A percentile compares a stretch with the other conserved stretches of the same genome.
These are phyloP conservation scores for Bryum argenteum DNA, from an alignment of 225 moss, liverwort and hornwort genomes.

Conservation along the genomic window DNA sequence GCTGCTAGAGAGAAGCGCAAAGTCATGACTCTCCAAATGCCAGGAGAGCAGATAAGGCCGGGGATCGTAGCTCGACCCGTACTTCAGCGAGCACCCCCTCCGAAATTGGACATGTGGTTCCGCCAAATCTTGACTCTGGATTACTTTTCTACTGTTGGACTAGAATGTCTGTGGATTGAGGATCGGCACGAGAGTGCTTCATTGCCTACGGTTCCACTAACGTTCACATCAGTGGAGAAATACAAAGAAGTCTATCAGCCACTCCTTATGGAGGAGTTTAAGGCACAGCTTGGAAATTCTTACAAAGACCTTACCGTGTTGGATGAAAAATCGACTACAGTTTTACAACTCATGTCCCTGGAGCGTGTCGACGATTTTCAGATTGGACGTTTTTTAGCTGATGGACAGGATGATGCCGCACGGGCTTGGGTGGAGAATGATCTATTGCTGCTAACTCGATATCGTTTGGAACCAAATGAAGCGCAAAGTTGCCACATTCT, in stretches of 20 bases:
- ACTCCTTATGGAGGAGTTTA: conserved; percentile 91
- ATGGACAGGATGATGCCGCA: conserved; percentile 80
- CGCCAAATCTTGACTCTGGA: conserved; percentile 76
- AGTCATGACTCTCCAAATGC: conserved; percentile 82
- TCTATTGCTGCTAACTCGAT: conserved; percentile 74
- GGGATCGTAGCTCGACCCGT: conserved; percentile 34
- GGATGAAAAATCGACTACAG: conserved; percentile 68
- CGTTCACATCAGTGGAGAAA: conserved; percentile 68
- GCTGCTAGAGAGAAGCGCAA: conserved; percentile 55
- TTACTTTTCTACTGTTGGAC: conserved; percentile 68
- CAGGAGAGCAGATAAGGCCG: conserved; percentile 64
- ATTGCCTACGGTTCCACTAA: conserved; percentile 68
- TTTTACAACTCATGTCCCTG: conserved; percentile 80
- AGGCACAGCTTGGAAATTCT: conserved; percentile 76
- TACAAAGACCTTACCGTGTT: conserved; percentile 58
- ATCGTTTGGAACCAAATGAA: conserved; percentile 60
- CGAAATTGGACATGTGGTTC: conserved; percentile 89
- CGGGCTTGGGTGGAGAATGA: conserved; percentile 86
- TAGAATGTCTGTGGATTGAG: conserved; percentile 53
- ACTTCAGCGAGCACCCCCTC: conserved; percentile 63
- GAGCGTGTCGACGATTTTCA: conserved; percentile 95
- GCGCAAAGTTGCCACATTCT: conserved; percentile 88
- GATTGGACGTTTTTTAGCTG: conserved; percentile 85
- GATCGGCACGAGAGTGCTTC: conserved; percentile 40
- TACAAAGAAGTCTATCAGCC: conserved; percentile 81